A percentile compares a stretch with the other conserved stretches of the same genome.
phyloP scores from a whole-genome alignment of 2,329 filamentous ascomycete species.

The Claviceps sp. region DNA sequence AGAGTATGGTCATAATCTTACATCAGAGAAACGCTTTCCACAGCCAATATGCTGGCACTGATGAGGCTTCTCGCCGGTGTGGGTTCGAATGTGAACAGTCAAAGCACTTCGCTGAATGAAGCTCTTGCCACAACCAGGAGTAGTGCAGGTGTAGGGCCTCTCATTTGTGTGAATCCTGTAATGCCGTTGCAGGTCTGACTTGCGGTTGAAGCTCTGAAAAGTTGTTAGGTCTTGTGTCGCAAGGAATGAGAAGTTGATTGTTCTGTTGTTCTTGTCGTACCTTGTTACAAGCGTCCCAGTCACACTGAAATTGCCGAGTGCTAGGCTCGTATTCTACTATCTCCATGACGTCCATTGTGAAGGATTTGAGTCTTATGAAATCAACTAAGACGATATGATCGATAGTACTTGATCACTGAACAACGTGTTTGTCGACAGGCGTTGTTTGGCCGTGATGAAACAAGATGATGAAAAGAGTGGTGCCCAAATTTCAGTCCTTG shows the following conservation, averaged over 20 bases:
- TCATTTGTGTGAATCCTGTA: constrained; percentile 62
- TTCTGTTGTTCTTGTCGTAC: constrained; percentile 23
- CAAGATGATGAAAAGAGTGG: background rate
- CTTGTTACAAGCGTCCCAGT: constrained; percentile 50
- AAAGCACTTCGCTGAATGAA: constrained; percentile 60
- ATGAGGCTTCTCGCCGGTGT: constrained; percentile 60
- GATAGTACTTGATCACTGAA: background rate
- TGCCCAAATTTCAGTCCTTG: background rate
- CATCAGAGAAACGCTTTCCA: constrained; percentile 57
- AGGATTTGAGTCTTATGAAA: background rate
- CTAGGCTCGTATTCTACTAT: constrained; percentile 51
- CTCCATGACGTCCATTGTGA: constrained; percentile 48
- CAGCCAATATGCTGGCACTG: constrained; percentile 52
- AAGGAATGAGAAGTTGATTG: background rate
- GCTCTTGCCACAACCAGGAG: constrained; percentile 50
- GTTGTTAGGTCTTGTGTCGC: background rate
- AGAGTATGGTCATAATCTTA: constrained; percentile 22
- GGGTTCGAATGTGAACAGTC: constrained; percentile 57
- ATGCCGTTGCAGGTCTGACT: constrained; percentile 57
- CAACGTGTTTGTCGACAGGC: background rate
- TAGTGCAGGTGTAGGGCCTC: constrained; percentile 49
- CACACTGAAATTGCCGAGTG: constrained; percentile 49
- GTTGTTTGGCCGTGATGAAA: background rate
- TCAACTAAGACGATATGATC: background rate
- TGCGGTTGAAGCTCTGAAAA: constrained; percentile 54